Evolutionary conservation across 139 green algal species (phyloP).

Genomic region (Zygnema circumcarinatum): DNA sequence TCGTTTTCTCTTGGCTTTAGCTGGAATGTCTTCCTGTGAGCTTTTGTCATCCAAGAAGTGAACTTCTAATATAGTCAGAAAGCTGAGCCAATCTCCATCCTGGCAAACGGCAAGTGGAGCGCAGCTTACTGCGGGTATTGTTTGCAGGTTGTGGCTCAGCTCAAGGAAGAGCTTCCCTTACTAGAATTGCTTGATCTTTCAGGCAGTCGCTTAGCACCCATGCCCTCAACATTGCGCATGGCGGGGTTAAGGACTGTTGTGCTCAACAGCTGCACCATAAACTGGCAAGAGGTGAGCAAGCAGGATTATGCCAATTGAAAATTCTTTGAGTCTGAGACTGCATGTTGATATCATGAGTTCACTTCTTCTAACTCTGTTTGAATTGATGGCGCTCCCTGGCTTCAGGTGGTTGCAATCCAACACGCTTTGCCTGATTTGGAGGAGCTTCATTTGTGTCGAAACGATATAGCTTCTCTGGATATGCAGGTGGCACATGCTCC

Average conservation of each 20-base stretch:
- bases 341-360: no score
- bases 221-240: background rate
- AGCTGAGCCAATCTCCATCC: no score
- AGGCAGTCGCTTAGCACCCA: background rate
- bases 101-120: no score
- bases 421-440: background rate
- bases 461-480: background rate
- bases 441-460: slow-evolving; percentile 36
- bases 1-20: slow-evolving; percentile 10
- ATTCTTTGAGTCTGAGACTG: no score
- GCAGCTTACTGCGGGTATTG: no score
- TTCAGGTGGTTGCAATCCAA: slow-evolving; percentile 12
- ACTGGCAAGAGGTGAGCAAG: slow-evolving; percentile 14
- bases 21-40: no score
- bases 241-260: slow-evolving; percentile 38
- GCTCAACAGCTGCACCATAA: slow-evolving; percentile 39
- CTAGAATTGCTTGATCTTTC: slow-evolving; percentile 11
- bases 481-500: background rate
- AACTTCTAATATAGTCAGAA: no score
- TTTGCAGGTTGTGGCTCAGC: background rate
- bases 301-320: no score
- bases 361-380: no score
- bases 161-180: slow-evolving; percentile 29
- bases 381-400: no score
- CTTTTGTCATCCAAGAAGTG: no score